Evolutionary conservation across 2,329 filamentous ascomycete species (phyloP).

Genomic region (Malbranchea cinnamomea): DNA sequence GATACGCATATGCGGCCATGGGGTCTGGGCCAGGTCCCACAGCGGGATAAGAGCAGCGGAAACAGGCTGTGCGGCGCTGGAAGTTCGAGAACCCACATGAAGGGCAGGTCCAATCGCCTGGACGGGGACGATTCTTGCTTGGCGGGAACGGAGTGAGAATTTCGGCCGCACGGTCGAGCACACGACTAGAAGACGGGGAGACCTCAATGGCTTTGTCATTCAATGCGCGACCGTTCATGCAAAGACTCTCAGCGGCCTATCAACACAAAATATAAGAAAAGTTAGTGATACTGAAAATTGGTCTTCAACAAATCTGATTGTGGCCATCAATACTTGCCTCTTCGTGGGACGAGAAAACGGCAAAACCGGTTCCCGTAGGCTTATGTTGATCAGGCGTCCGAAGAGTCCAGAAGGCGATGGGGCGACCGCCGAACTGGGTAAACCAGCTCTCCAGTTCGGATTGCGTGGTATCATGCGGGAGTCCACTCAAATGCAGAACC

Average conservation of each 20-base stretch:
- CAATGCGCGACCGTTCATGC: constrained; percentile 95
- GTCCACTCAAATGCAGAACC: constrained; percentile 91
- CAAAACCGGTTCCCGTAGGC: constrained; percentile 96
- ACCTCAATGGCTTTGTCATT: constrained; percentile 99
- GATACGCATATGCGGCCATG: constrained; percentile 49
- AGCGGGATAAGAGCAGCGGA: constrained; percentile 98
- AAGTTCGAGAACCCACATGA: constrained; percentile 99
- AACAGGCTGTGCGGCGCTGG: constrained; percentile 93
- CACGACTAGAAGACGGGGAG: constrained; percentile 89
- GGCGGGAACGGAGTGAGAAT: constrained; percentile 95
- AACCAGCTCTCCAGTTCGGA: constrained; percentile 99
- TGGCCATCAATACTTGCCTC: constrained; percentile 51
- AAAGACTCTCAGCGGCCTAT: constrained; percentile 89
- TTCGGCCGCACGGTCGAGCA: constrained; percentile 86
- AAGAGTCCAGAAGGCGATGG: constrained; percentile 97
- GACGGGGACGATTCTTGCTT: constrained; percentile 93
- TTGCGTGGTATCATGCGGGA: constrained; percentile 95
- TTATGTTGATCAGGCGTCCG: constrained; percentile 98
- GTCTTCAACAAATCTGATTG: constrained; percentile 4
- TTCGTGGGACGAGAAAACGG: constrained; percentile 96
- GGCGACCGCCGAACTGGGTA: constrained; percentile 91
- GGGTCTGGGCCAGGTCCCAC: constrained; percentile 67
- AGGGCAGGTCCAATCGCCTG: constrained; percentile 97
- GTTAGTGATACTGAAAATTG: constrained; percentile 3
- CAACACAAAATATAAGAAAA: constrained; percentile 7